Conservation (phyloP, 345 rosid species). For the Eutrema japonicum region DNA sequence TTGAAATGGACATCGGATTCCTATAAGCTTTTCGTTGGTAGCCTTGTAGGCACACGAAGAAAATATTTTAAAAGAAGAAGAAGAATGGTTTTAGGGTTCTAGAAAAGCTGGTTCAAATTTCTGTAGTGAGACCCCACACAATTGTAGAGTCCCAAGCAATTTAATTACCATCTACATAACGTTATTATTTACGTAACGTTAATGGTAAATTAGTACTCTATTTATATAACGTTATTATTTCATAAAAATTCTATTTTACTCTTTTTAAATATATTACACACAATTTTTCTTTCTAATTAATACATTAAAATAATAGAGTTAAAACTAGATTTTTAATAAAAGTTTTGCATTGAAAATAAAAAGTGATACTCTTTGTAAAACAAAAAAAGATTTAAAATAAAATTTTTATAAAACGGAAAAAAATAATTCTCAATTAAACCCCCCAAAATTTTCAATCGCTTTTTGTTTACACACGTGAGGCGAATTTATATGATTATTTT, state of each 20-base stretch:
- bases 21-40: constrained; percentile 39
- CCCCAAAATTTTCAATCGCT: background rate
- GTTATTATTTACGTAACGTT: background rate
- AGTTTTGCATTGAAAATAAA: too few relatives aligned
- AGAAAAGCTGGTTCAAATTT: constrained; percentile 63
- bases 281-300: too few relatives aligned
- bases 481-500: background rate
- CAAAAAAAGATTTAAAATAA: too few relatives aligned
- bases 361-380: too few relatives aligned
- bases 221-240: too few relatives aligned
- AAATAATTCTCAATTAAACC: background rate
- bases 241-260: too few relatives aligned
- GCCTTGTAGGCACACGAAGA: constrained; percentile 38
- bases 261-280: too few relatives aligned
- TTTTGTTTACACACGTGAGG: constrained; percentile 6
- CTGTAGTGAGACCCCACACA: constrained; percentile 49
- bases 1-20: constrained; percentile 69
- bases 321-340: too few relatives aligned
- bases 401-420: too few relatives aligned
- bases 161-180: constrained; percentile 43
- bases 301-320: too few relatives aligned
- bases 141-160: constrained; percentile 65
- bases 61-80: constrained; percentile 26
- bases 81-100: constrained; percentile 43
- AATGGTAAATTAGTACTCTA: too few relatives aligned